Conservation (phyloP, 331 rosid genomes). For the Prunus yedoensis region DNA sequence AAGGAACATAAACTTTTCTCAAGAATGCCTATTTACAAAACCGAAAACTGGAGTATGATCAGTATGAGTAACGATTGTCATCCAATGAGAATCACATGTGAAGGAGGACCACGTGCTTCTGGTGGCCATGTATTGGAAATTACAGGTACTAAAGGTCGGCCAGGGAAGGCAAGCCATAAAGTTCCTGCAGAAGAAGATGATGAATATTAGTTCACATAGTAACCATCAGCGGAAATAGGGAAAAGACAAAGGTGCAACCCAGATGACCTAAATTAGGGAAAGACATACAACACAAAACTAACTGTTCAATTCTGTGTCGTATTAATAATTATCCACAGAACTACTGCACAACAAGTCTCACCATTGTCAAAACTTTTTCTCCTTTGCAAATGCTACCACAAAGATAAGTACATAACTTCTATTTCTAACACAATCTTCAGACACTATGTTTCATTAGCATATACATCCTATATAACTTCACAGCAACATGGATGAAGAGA, state of each 20-base stretch:
- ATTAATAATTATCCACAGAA: not conserved
- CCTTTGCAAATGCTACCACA: not conserved
- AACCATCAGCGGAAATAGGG: not conserved
- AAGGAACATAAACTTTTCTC: not conserved
- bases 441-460: not conserved
- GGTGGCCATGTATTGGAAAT: not conserved
- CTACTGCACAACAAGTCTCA: not conserved
- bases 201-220: not conserved
- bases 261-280: not conserved
- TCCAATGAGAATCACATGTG: not conserved
- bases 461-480: not conserved
- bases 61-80: not conserved
- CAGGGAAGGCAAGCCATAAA: constrained; percentile 37
- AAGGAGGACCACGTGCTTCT: not conserved
- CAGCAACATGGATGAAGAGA: not conserved
- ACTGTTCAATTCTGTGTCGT: not conserved
- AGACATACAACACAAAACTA: not conserved
- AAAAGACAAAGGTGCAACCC: not conserved
- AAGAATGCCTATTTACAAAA: not conserved
- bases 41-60: constrained; percentile 5
- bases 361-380: not conserved
- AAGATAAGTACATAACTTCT: not conserved
- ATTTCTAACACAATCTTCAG: not conserved
- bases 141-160: not conserved
- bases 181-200: constrained; percentile 48